phyloP scores from a whole-genome alignment of 768 basidiomycete genomes.

The Suillus cothurnatus region DNA sequence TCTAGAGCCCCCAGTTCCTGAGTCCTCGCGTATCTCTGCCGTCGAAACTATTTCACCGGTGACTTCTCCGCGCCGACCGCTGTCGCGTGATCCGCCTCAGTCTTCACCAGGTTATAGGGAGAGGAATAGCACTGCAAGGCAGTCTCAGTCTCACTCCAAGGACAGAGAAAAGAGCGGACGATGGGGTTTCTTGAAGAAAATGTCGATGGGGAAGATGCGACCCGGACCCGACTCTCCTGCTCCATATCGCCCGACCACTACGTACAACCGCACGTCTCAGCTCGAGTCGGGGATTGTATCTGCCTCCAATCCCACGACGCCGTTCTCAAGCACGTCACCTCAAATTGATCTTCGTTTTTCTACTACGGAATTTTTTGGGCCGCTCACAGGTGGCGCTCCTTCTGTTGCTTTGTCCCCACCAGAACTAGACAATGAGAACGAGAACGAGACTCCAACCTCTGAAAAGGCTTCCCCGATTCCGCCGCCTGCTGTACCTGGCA shows the following conservation, averaged over 20 bases:
- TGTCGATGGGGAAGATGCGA: slow-evolving; percentile 95
- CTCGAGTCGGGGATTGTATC: slow-evolving; percentile 20
- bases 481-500: slow-evolving; percentile 16
- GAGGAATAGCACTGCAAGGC: slow-evolving; percentile 24
- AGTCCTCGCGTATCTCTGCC: slow-evolving; percentile 26
- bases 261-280: slow-evolving; percentile 22
- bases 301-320: slow-evolving; percentile 27
- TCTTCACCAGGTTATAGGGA: slow-evolving; percentile 27
- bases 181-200: slow-evolving; percentile 97
- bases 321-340: slow-evolving; percentile 47
- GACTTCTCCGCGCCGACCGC: slow-evolving; percentile 30
- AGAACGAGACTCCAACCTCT: slow-evolving; percentile 21
- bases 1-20: slow-evolving; percentile 14
- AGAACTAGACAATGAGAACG: slow-evolving; percentile 10
- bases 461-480: slow-evolving; percentile 9
- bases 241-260: slow-evolving; percentile 40
- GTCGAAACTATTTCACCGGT: slow-evolving; percentile 23
- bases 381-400: slow-evolving; percentile 41
- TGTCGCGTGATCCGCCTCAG: slow-evolving; percentile 16
- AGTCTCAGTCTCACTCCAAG: slow-evolving; percentile 20
- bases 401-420: slow-evolving; percentile 28
- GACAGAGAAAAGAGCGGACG: slow-evolving; percentile 69
- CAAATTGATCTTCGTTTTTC: slow-evolving; percentile 75
- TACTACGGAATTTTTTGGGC: slow-evolving; percentile 63
- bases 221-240: slow-evolving; percentile 48